Conservation (phyloP, 2,329 filamentous ascomycete genomes). For the Talaromyces atroroseus region DNA sequence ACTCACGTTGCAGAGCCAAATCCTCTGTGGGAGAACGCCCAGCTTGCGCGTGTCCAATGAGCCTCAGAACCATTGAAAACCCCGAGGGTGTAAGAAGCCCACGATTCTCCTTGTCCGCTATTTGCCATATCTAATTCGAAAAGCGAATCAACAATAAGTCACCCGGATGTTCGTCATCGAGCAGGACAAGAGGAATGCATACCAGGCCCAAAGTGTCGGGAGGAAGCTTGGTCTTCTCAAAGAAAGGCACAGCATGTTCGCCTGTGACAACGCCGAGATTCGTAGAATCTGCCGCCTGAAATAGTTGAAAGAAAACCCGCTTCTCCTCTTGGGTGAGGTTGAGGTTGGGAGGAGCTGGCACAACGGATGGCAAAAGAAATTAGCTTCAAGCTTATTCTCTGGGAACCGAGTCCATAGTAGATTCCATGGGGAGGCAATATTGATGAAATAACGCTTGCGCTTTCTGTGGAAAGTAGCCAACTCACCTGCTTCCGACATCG, state of each 20-base stretch:
- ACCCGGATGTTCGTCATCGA: neutral
- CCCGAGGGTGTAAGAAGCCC: conserved; percentile 87
- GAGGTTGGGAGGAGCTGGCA: conserved; percentile 55
- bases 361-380: neutral
- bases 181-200: conserved; percentile 31
- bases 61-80: conserved; percentile 84
- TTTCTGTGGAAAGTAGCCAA: neutral
- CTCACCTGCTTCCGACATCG: conserved; percentile 14
- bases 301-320: conserved; percentile 85
- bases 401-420: neutral
- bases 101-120: conserved; percentile 93
- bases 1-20: conserved; percentile 69
- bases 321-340: conserved; percentile 91
- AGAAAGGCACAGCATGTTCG: conserved; percentile 94
- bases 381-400: neutral
- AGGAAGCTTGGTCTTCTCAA: conserved; percentile 88
- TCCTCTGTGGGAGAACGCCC: conserved; percentile 75
- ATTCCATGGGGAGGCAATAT: neutral
- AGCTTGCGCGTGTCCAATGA: conserved; percentile 93
- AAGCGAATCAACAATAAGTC: conserved; percentile 7
- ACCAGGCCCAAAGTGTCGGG: conserved; percentile 84
- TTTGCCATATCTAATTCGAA: conserved; percentile 81
- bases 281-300: conserved; percentile 87
- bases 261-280: conserved; percentile 90
- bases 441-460: neutral